phyloP scores from a whole-genome alignment of 1,284 basidiomycete genomes.

The Ustilago hordei region DNA sequence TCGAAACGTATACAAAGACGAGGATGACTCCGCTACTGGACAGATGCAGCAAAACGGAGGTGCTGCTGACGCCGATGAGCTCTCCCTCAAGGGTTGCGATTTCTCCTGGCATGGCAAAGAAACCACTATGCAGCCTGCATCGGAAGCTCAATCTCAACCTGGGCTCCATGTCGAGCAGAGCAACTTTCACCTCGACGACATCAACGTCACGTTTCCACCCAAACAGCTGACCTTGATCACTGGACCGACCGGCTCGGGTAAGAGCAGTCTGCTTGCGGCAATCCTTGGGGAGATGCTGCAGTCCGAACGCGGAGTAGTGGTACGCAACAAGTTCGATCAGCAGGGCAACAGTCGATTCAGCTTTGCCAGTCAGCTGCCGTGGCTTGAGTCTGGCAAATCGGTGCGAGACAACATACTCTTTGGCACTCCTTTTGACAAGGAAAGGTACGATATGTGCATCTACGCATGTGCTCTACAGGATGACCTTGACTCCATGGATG shows the following conservation, averaged over 20 bases:
- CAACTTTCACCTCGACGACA: slow-evolving; percentile 36
- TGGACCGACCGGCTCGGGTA: slow-evolving; percentile 63
- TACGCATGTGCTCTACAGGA: slow-evolving; percentile 59
- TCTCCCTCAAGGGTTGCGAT: slow-evolving; percentile 21
- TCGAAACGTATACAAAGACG: slow-evolving; percentile 72
- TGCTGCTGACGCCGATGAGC: neutral
- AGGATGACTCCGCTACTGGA: slow-evolving; percentile 57
- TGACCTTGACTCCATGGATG: slow-evolving; percentile 61
- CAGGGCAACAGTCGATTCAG: slow-evolving; percentile 53
- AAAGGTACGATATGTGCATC: slow-evolving; percentile 55
- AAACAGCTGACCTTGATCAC: slow-evolving; percentile 52
- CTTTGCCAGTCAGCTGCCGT: slow-evolving; percentile 51
- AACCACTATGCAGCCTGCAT: slow-evolving; percentile 10
- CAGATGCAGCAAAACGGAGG: slow-evolving; percentile 77
- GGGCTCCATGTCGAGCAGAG: neutral
- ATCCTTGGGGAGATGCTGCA: slow-evolving; percentile 61
- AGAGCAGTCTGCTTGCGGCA: slow-evolving; percentile 59
- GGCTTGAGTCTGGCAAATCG: slow-evolving; percentile 50
- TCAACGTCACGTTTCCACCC: slow-evolving; percentile 50
- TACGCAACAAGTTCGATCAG: slow-evolving; percentile 48
- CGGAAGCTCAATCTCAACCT: neutral
- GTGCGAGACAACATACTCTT: slow-evolving; percentile 64
- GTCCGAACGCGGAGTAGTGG: slow-evolving; percentile 34
- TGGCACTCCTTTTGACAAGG: slow-evolving; percentile 42
- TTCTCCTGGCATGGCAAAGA: slow-evolving; percentile 26